phyloP scores from a whole-genome alignment of 1,284 basidiomycete genomes.

The Ustanciosporium gigantosporum region DNA sequence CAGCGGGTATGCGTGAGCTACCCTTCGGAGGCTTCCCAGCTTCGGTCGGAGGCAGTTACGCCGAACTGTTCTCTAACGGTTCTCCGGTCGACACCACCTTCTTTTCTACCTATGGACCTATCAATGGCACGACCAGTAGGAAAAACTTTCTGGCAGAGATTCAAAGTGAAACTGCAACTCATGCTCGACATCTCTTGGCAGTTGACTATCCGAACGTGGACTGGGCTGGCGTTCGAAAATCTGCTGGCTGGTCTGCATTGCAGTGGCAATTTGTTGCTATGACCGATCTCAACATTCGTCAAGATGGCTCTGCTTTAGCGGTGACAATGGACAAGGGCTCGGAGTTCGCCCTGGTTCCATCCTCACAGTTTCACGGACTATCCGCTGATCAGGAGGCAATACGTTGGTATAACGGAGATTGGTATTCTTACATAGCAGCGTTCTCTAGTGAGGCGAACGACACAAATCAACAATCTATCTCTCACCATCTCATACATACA shows the following conservation, averaged over 20 bases:
- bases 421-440: conserved; percentile 38
- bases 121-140: conserved; percentile 4
- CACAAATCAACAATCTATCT: background rate
- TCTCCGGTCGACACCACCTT: background rate
- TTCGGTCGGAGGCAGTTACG: conserved; percentile 1
- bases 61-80: conserved; percentile 3
- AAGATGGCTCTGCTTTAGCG: conserved; percentile 10
- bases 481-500: conserved; percentile 22
- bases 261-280: conserved; percentile 41
- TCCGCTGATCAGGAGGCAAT: background rate
- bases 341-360: conserved; percentile 30
- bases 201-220: conserved; percentile 23
- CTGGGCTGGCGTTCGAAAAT: conserved; percentile 25
- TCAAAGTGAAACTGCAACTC: background rate
- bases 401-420: conserved; percentile 42
- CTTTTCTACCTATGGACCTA: conserved; percentile 13
- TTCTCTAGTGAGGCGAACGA: conserved; percentile 5
- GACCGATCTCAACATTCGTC: conserved; percentile 11
- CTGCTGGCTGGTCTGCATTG: conserved; percentile 33
- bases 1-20: conserved; percentile 25
- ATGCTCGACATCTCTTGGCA: conserved; percentile 14
- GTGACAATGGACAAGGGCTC: conserved; percentile 25
- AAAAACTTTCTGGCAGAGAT: conserved; percentile 5
- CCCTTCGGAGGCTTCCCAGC: conserved; percentile 26
- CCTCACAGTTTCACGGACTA: background rate